phyloP scores from a whole-genome alignment of 2,329 filamentous ascomycete genomes.

The Coniella lustricola region DNA sequence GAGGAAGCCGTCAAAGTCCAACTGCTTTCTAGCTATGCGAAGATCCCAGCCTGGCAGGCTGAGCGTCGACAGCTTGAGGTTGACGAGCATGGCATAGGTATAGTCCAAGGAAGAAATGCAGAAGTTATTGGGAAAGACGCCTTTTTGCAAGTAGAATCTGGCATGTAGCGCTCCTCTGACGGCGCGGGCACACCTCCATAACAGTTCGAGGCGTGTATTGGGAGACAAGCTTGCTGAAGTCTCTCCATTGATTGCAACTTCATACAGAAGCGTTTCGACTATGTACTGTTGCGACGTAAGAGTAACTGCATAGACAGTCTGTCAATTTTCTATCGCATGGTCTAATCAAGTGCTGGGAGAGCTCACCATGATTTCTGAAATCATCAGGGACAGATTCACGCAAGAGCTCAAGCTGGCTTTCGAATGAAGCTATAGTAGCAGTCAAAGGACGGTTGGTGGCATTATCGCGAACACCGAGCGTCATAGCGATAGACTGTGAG shows the following conservation, averaged over 20 bases:
- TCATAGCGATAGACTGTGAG: constrained; percentile 38
- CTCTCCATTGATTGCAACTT: constrained; percentile 36
- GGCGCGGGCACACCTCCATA: constrained; percentile 38
- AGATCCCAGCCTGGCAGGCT: constrained; percentile 41
- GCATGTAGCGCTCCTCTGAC: constrained; percentile 33
- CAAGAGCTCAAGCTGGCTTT: constrained; percentile 36
- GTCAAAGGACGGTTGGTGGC: constrained; percentile 28
- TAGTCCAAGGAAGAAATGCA: constrained; percentile 40
- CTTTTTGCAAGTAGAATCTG: constrained; percentile 18
- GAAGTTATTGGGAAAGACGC: constrained; percentile 32
- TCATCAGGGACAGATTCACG: constrained; percentile 28
- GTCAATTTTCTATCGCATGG: neutral
- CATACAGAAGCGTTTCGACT: constrained; percentile 40
- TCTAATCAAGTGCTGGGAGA: too few species aligned
- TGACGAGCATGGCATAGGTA: constrained; percentile 38
- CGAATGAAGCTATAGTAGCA: constrained; percentile 36
- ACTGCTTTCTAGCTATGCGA: constrained; percentile 27
- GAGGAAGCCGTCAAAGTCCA: constrained; percentile 27
- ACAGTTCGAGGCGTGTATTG: constrained; percentile 35
- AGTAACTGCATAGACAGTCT: constrained; percentile 23
- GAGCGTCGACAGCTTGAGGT: constrained; percentile 40
- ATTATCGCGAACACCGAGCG: constrained; percentile 27
- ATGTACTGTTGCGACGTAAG: constrained; percentile 36
- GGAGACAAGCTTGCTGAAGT: constrained; percentile 27
- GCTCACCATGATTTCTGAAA: constrained; percentile 29